Conservation (phyloP, 305 asterid genomes). For the Fraxinus sp. region DNA sequence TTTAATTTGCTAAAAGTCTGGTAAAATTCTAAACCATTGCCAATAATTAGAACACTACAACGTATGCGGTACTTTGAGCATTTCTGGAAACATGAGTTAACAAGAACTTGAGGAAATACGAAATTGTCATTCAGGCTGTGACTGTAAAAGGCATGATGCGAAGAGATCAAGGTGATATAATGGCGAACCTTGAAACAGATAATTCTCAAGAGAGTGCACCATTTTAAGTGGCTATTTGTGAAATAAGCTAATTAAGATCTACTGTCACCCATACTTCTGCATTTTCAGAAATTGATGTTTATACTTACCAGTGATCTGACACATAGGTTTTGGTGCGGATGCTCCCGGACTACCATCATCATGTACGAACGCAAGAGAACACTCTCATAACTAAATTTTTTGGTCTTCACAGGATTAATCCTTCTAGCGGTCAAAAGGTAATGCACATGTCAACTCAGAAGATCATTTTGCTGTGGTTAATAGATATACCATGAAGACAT, state of each 20-base stretch:
- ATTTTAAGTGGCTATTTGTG: not conserved
- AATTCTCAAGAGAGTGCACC: not conserved
- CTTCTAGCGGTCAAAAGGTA: constrained; percentile 97
- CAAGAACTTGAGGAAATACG: not conserved
- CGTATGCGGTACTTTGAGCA: not conserved
- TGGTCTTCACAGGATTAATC: constrained; percentile 95
- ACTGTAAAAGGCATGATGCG: not conserved
- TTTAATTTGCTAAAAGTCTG: not conserved
- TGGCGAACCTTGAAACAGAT: not conserved
- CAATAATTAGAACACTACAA: not conserved
- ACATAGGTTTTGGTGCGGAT: constrained; percentile 84
- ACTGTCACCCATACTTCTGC: not conserved
- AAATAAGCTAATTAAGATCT: not conserved
- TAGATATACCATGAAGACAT: not conserved
- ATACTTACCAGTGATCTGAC: constrained; percentile 23
- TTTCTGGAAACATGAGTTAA: not conserved
- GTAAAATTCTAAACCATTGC: not conserved
- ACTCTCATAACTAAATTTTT: constrained; percentile 92
- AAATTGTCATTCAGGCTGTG: not conserved
- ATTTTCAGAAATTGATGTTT: constrained; percentile 4
- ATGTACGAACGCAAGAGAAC: constrained; percentile 75
- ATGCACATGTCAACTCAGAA: not conserved
- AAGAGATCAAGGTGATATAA: not conserved
- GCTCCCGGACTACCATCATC: constrained; percentile 89
- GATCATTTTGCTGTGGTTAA: not conserved